A percentile compares a stretch with the other conserved stretches of the same genome.
Conservation (phyloP, 805 yeast genomes). For the Ogataea populi-albae region DNA sequence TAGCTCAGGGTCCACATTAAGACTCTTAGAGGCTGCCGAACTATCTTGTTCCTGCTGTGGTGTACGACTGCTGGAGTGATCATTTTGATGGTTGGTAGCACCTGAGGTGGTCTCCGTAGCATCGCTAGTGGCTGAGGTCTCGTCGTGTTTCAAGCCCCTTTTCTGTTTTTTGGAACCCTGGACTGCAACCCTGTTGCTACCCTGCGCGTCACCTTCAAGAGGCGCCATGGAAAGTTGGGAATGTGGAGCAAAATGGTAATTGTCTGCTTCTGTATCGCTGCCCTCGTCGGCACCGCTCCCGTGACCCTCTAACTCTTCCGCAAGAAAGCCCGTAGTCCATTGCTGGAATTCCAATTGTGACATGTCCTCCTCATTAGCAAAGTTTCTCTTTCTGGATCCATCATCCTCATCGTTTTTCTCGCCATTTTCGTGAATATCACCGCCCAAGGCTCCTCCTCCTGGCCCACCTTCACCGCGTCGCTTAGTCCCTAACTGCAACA, state of each 20-base stretch:
- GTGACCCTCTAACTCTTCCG: slow-evolving; percentile 37
- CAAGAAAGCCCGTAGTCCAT: slow-evolving; percentile 50
- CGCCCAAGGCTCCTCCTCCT: slow-evolving; percentile 76
- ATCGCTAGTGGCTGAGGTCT: slow-evolving; percentile 2
- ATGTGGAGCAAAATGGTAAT: slow-evolving; percentile 14
- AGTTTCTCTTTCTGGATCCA: slow-evolving; percentile 26
- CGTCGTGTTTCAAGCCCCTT: slow-evolving; percentile 1
- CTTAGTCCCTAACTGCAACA: slow-evolving; percentile 25
- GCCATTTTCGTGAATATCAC: slow-evolving; percentile 69
- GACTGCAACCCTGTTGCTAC: slow-evolving; percentile 8
- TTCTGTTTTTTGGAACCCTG: slow-evolving; percentile 7
- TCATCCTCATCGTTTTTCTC: slow-evolving; percentile 25
- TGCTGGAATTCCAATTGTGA: slow-evolving; percentile 49
- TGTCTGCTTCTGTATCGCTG: slow-evolving; percentile 10
- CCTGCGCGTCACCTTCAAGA: slow-evolving; percentile 7
- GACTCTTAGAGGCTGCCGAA: slow-evolving; percentile 9
- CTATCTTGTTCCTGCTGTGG: slow-evolving; percentile 1
- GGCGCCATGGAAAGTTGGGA: slow-evolving; percentile 16
- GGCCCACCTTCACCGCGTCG: slow-evolving; percentile 25
- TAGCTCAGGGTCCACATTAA: slow-evolving; percentile 57
- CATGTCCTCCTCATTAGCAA: slow-evolving; percentile 41
- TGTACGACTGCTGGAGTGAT: not conserved
- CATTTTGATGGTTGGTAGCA: not conserved
- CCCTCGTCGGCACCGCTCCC: slow-evolving; percentile 15
- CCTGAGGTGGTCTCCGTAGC: not conserved